Percentiles rank a stretch among this genome's conserved stretches.
phyloP scores from a whole-genome alignment of 352 stramenopile species.

The Pythium brassicae region DNA sequence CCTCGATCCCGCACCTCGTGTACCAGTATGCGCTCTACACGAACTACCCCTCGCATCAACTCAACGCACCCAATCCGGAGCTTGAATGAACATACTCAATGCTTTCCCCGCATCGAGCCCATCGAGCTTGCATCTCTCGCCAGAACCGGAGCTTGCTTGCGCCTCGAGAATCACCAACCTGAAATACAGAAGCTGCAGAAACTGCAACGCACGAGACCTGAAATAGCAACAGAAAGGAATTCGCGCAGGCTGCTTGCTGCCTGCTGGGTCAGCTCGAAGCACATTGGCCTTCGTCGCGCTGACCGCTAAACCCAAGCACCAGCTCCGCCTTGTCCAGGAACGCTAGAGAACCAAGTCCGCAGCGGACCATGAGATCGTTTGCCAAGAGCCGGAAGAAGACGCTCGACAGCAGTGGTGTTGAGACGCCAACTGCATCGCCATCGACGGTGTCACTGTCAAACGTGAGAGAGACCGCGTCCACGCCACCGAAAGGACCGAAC shows the following conservation, averaged over 20 bases:
- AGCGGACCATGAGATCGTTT: constrained; percentile 7
- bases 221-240: too few species aligned
- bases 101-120: neutral
- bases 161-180: too few species aligned
- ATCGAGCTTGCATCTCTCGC: too few species aligned
- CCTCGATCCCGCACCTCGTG: constrained; percentile 92
- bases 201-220: too few species aligned
- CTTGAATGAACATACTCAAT: constrained; percentile 25
- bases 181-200: too few species aligned
- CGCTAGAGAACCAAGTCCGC: neutral
- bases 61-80: constrained; percentile 70
- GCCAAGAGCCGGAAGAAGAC: constrained; percentile 10
- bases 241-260: too few species aligned
- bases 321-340: neutral
- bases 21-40: constrained; percentile 94
- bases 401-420: neutral
- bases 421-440: neutral
- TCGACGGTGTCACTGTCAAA: neutral
- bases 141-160: too few species aligned
- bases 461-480: neutral
- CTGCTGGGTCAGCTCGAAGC: too few species aligned
- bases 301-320: neutral
- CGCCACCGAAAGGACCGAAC: constrained; percentile 11
- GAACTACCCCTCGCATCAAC: constrained; percentile 83
- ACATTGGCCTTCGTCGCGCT: too few species aligned